Evolutionary conservation across 768 basidiomycete genomes (phyloP), one percentile per base, ranked within the genome.

Genomic region (Clitopilus hobsonii): DNA sequence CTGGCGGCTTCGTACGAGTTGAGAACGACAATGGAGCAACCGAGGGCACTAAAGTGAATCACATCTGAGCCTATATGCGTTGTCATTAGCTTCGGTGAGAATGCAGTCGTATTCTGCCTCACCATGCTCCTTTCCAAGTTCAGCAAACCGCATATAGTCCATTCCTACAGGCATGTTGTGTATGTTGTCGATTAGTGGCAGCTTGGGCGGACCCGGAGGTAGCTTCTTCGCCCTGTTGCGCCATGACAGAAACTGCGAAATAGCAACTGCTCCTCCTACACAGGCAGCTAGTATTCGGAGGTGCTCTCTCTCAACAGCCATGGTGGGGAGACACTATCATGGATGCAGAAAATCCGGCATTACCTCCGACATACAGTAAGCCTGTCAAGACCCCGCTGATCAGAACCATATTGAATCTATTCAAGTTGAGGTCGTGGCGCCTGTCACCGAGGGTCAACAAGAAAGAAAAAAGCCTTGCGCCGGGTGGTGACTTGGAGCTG

Each of bases 51-150:
- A 20, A 66, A 49, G 54, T 63, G 63, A 18, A 68, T 61, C 29
- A 67, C 60, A 36, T 63, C 62, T 10, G 61, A 63, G 29, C 56
- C 64, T 65, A 48, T 14, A n/a, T 8, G 14, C n/a, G n/a, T n/a
- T n/a, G n/a, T n/a, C n/a, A n/a, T n/a, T n/a, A n/a, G n/a, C n/a
- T n/a, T n/a, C n/a, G n/a, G n/a, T n/a, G n/a, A 16, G 8, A 13
- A 32, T 16, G 20, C n/a, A 14, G 3, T 36, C 28, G n/a, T 23
- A 32, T 38, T 14, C 18, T 13, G 24, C 22, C 25, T 26, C n/a
- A 61, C 60, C 49, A 54, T 49, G 38, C 38, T 59, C 53, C 38
- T 57, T 38, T 14, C 58, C 56, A 55, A 52, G 56, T 32, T 59
- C 38, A 20, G 58, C 58, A 59, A 56, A 61, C 2, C 36, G 27